Conservation (phyloP, 768 basidiomycete genomes). For the Leucosporidium yakuticum region DNA sequence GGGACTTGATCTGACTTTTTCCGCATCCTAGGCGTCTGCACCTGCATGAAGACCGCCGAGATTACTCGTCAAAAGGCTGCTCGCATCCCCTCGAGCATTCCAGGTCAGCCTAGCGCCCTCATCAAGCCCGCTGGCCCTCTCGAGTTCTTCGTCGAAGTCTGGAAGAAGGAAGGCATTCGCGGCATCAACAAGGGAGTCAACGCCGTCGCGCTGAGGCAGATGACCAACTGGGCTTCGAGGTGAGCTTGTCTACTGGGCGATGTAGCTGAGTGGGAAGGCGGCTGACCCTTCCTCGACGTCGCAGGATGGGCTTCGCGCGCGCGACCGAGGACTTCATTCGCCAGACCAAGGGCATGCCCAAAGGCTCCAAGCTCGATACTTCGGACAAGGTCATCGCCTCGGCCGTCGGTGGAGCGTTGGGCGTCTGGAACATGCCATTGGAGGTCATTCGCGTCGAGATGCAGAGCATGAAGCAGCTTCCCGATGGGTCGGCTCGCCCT, state of each 20-base stretch:
- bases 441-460: slow-evolving; percentile 90
- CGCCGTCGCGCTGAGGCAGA: slow-evolving; percentile 48
- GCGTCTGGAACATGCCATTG: slow-evolving; percentile 88
- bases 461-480: slow-evolving; percentile 53
- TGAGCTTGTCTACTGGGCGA: not conserved
- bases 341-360: slow-evolving; percentile 65
- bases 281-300: not conserved
- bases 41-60: slow-evolving; percentile 97
- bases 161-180: slow-evolving; percentile 79
- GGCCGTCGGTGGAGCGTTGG: slow-evolving; percentile 75
- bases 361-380: slow-evolving; percentile 62
- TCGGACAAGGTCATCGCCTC: slow-evolving; percentile 83
- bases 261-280: not conserved
- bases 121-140: slow-evolving; percentile 64
- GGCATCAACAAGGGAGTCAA: slow-evolving; percentile 99
- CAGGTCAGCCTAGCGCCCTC: slow-evolving; percentile 47
- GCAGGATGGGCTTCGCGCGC: slow-evolving; percentile 23
- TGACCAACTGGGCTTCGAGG: slow-evolving; percentile 50
- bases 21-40: slow-evolving; percentile 58
- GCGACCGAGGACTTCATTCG: slow-evolving; percentile 68
- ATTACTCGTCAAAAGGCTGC: slow-evolving; percentile 90
- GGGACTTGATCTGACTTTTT: not conserved
- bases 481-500: slow-evolving; percentile 61
- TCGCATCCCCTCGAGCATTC: not conserved
- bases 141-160: slow-evolving; percentile 88